Percentiles rank a stretch among this genome's conserved stretches.
phyloP scores from a whole-genome alignment of 768 basidiomycete genomes.

The Mycena indigotica region DNA sequence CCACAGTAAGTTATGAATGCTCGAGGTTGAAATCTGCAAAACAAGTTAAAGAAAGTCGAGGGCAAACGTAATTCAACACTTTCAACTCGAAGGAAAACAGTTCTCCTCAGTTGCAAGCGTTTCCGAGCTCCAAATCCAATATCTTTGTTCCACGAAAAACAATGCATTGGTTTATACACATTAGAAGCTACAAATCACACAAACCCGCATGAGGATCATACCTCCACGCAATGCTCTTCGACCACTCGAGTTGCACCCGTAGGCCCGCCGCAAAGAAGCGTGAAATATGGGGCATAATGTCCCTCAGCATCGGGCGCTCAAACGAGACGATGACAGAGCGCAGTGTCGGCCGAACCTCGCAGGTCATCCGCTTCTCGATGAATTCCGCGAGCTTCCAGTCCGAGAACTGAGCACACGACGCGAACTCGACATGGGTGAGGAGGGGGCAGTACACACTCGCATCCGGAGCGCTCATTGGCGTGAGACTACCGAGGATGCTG shows the following conservation, averaged over 20 bases:
- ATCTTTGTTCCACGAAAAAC: too few species aligned
- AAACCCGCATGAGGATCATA: background rate
- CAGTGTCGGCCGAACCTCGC: background rate
- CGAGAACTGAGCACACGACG: background rate
- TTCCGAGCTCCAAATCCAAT: too few species aligned
- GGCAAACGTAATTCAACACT: background rate
- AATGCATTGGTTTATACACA: too few species aligned
- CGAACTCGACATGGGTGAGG: background rate
- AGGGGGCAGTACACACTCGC: background rate
- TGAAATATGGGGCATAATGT: background rate
- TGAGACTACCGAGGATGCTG: background rate
- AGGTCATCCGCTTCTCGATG: background rate
- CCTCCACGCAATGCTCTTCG: background rate
- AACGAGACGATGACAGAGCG: background rate
- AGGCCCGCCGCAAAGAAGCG: background rate
- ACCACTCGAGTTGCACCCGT: background rate
- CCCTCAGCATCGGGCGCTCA: background rate
- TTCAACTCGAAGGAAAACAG: too few species aligned
- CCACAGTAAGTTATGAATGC: too few species aligned
- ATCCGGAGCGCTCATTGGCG: background rate
- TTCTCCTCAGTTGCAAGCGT: too few species aligned
- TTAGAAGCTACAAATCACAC: background rate
- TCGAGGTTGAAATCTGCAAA: background rate
- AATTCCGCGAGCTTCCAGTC: background rate
- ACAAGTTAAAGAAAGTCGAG: background rate